Percentiles rank a stretch among this genome's conserved stretches.
These are phyloP conservation scores for Aegilops tauschii DNA, from an alignment of 176 grass and related monocot species.

Conservation along the genomic window DNA sequence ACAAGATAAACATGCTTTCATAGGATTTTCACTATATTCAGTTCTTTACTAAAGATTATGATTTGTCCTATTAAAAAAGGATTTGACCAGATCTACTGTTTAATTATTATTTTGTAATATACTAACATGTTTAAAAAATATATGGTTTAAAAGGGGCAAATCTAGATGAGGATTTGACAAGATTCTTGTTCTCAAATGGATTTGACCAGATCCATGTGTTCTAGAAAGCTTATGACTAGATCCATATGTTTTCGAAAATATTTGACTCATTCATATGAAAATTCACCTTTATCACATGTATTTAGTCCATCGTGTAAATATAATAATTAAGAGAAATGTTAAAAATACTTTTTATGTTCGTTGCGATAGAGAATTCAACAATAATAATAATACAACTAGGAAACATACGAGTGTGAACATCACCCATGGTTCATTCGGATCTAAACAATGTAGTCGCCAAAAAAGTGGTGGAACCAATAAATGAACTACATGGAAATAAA, in stretches of 20 bases:
- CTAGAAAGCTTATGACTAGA: neutral
- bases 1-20: neutral
- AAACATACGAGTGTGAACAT: neutral
- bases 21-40: neutral
- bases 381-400: too few relatives aligned
- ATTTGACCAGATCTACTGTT: neutral
- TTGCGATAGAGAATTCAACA: neutral
- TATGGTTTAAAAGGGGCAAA: neutral
- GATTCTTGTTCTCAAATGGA: neutral
- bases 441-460: neutral
- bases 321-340: neutral
- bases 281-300: neutral
- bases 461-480: neutral
- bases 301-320: neutral
- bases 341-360: neutral
- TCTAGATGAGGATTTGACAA: neutral
- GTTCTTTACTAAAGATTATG: neutral
- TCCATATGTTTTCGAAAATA: neutral
- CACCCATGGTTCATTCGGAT: neutral
- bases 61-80: neutral
- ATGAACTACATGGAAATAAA: neutral
- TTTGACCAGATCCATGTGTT: neutral
- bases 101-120: neutral
- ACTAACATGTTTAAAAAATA: neutral
- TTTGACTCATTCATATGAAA: neutral